These are phyloP conservation scores for Macrocybe sp. DNA, from an alignment of 1,284 basidiomycete species.

Conservation along the genomic window DNA sequence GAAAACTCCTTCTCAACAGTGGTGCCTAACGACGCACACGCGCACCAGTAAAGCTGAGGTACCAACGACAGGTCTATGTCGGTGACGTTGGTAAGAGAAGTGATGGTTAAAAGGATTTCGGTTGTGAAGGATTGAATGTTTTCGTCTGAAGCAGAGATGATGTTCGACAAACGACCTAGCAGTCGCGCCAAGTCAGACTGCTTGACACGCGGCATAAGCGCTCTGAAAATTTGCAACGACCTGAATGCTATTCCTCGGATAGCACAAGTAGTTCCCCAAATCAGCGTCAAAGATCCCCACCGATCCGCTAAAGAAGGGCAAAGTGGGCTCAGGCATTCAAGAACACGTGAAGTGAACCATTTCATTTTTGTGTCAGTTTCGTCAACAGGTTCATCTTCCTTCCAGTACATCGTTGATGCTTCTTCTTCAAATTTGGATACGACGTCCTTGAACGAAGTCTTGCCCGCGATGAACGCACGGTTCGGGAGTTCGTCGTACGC, in stretches of 20 bases:
- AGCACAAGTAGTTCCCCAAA: slow-evolving; percentile 86
- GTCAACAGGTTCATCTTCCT: slow-evolving; percentile 55
- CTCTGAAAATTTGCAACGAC: slow-evolving; percentile 88
- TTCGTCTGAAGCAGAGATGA: slow-evolving; percentile 71
- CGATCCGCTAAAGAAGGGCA: slow-evolving; percentile 64
- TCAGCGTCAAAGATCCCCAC: slow-evolving; percentile 80
- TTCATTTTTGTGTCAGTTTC: slow-evolving; percentile 66
- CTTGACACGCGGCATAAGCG: slow-evolving; percentile 72
- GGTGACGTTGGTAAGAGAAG: slow-evolving; percentile 55
- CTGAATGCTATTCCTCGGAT: slow-evolving; percentile 85
- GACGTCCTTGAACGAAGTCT: slow-evolving; percentile 43
- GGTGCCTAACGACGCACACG: slow-evolving; percentile 78
- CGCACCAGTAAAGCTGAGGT: slow-evolving; percentile 88
- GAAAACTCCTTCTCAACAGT: slow-evolving; percentile 81
- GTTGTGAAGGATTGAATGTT: slow-evolving; percentile 81
- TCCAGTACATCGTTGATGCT: slow-evolving; percentile 63
- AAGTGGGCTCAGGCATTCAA: slow-evolving; percentile 68
- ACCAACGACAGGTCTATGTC: slow-evolving; percentile 59
- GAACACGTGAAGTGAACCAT: slow-evolving; percentile 58
- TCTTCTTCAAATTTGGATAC: slow-evolving; percentile 57
- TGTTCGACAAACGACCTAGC: slow-evolving; percentile 81
- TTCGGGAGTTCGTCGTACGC: slow-evolving; percentile 66
- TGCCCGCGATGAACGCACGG: slow-evolving; percentile 40
- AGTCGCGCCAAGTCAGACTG: slow-evolving; percentile 76
- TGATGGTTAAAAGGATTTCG: slow-evolving; percentile 81